A percentile compares a stretch with the other conserved stretches of the same genome.
phyloP scores from a whole-genome alignment of 169 alveolate genomes.

The Eimeria sp. region DNA sequence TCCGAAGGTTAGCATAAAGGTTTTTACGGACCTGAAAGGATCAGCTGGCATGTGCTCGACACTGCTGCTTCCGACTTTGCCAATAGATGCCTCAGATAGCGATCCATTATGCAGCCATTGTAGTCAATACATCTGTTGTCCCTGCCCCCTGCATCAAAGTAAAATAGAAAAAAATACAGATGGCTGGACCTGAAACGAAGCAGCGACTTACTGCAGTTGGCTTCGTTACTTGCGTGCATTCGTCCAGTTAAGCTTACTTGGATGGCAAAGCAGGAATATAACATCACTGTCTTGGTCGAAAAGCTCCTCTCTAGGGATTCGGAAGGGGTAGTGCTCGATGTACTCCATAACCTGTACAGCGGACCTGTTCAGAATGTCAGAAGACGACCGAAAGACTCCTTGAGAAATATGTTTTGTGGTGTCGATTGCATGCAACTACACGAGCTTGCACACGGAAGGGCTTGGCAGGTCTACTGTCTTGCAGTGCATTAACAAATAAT shows the following conservation, averaged over 20 bases:
- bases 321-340: constrained; percentile 74
- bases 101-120: constrained; percentile 63
- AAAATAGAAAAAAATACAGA: not conserved
- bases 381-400: not conserved
- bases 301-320: constrained; percentile 50
- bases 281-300: constrained; percentile 73
- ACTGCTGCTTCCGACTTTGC: constrained; percentile 55
- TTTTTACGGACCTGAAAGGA: constrained; percentile 45
- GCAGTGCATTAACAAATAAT: not conserved
- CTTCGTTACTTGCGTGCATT: not conserved
- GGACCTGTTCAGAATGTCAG: constrained; percentile 51
- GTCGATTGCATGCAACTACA: not conserved
- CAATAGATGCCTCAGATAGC: constrained; percentile 41
- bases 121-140: constrained; percentile 4
- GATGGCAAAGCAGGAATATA: constrained; percentile 67
- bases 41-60: constrained; percentile 39
- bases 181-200: not conserved
- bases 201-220: not conserved
- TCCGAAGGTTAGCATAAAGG: not conserved
- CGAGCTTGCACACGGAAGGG: not conserved
- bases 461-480: not conserved
- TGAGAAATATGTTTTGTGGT: not conserved
- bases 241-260: constrained; percentile 20
- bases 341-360: constrained; percentile 77
- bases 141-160: constrained; percentile 7